Conservation (phyloP, 495 filamentous ascomycete species). For the Cercophora scortea region DNA sequence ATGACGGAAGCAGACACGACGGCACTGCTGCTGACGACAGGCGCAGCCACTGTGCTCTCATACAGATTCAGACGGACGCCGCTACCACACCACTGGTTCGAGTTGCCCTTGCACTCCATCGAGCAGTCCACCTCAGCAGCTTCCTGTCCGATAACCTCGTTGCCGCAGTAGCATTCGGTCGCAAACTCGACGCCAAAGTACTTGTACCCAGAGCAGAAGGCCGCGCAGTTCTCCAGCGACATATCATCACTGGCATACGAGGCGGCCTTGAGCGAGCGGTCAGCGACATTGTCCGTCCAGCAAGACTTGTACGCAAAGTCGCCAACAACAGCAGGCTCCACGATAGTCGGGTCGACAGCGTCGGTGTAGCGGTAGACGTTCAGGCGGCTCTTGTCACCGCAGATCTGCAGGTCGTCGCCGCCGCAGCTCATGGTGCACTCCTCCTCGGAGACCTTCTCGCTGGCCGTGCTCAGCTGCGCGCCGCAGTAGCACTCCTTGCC, state of each 20-base stretch:
- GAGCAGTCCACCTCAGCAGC: constrained; percentile 10
- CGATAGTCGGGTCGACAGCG: constrained; percentile 13
- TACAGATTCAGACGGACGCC: constrained; percentile 10
- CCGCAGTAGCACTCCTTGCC: constrained; percentile 11
- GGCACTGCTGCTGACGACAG: neutral
- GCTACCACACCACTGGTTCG: constrained; percentile 7
- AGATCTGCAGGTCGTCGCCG: neutral
- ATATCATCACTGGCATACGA: constrained; percentile 13
- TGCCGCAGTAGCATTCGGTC: constrained; percentile 15
- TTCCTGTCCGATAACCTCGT: constrained; percentile 2
- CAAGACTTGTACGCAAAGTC: constrained; percentile 26
- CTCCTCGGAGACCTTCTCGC: neutral
- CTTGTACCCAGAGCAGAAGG: constrained; percentile 14
- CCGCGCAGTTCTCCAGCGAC: constrained; percentile 27
- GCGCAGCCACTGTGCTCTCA: too few species aligned
- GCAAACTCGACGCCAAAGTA: constrained; percentile 12
- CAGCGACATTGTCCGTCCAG: constrained; percentile 22
- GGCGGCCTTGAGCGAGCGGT: constrained; percentile 13
- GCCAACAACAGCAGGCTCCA: constrained; percentile 12
- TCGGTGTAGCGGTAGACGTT: constrained; percentile 10
- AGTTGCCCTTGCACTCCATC: constrained; percentile 9
- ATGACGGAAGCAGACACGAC: neutral
- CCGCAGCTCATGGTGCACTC: constrained; percentile 7
- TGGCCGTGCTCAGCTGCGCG: neutral
- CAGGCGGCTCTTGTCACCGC: constrained; percentile 11